These are phyloP conservation scores for Boletus mariae DNA, from an alignment of 1,284 basidiomycete genomes.

Conservation along the genomic window DNA sequence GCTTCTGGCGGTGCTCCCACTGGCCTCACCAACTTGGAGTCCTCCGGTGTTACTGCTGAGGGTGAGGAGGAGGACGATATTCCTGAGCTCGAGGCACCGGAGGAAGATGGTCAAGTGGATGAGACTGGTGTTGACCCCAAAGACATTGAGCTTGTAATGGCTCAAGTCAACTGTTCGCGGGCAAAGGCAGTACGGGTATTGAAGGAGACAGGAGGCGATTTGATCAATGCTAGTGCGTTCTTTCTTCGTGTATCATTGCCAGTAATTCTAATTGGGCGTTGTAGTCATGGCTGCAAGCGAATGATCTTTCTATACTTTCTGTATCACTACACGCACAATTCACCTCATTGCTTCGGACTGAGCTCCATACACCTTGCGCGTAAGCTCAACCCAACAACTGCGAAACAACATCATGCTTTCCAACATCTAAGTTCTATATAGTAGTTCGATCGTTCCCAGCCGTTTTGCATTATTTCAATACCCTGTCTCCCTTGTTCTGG, in stretches of 20 bases:
- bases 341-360: constrained; percentile 10
- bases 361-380: not conserved
- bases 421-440: constrained; percentile 70
- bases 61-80: constrained; percentile 76
- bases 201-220: constrained; percentile 85
- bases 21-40: constrained; percentile 52
- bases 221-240: constrained; percentile 90
- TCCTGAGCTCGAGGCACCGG: constrained; percentile 76
- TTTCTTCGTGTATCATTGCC: constrained; percentile 1
- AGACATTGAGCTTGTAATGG: constrained; percentile 94
- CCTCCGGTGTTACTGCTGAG: constrained; percentile 46
- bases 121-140: constrained; percentile 87
- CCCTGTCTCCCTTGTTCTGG: constrained; percentile 35
- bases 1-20: constrained; percentile 49
- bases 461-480: constrained; percentile 65
- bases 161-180: constrained; percentile 78
- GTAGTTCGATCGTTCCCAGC: constrained; percentile 86
- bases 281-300: constrained; percentile 36
- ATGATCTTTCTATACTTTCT: constrained; percentile 22
- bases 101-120: constrained; percentile 75
- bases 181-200: constrained; percentile 86
- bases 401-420: constrained; percentile 34
- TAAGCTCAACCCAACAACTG: constrained; percentile 1
- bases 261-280: constrained; percentile 51
- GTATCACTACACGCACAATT: constrained; percentile 29